Evolutionary conservation across 2,329 filamentous ascomycete species (phyloP), one percentile per base, ranked within the genome.

Genomic region (Xylaria polymorpha): DNA sequence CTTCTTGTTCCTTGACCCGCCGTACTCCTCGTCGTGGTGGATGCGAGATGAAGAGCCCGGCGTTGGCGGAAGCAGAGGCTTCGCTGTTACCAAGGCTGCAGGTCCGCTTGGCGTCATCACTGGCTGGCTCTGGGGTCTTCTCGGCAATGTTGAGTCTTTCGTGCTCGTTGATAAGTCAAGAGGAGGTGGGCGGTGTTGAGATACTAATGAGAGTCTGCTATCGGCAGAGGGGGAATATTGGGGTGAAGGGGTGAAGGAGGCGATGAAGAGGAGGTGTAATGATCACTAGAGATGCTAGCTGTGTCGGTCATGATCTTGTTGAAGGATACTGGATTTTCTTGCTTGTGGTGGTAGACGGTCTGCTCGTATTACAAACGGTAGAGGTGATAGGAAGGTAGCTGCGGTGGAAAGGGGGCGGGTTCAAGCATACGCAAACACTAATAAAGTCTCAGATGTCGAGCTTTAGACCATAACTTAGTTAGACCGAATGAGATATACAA

Each of bases 1-100:
- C 75, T 86, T 86, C 73, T 73, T 86, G 35, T 51, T 74, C 63
- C 20, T 65, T 41, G 44, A 43, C 9, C 51, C 46, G 56, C 41
- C 53, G 39, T 61, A n/a, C 32, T 61, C 50, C 43, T 57, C 64
- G 32, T 68, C 61, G 43, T 69, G 58, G 20, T 62, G 67, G 53
- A 35, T 41, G 43, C 62, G 64, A 60, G 64, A 64, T 48, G 44
- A 61, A 35, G 65, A 61, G 51, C 63, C 61, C 20, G 61, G 58
- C 29, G 68, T 63, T 14, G 67, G 63, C 53, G 63, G 60, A 39
- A 70, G 66, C 53, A 61, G 59, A 39, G 70, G 71, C 53, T 69
- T 69, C 39, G 65, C 66, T 68, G 71, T 37, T 70, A 59, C 35
- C 58, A 51, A 20, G 39, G 60, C 55, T 39, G 67, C 63, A 63